phyloP scores from a whole-genome alignment of 176 grass and related monocot genomes.

The Phyllostachys edulis region DNA sequence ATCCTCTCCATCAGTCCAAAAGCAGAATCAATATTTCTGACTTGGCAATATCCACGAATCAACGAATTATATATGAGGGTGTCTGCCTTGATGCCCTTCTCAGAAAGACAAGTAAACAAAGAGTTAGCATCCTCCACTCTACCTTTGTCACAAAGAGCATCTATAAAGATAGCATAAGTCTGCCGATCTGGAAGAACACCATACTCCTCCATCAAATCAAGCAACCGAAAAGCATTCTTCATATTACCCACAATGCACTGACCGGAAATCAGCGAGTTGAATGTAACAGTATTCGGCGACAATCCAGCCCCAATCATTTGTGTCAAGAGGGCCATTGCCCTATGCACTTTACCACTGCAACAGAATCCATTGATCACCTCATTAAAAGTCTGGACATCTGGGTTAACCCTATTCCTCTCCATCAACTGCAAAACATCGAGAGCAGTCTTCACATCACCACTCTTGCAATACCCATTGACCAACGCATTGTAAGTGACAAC shows the following conservation, averaged over 20 bases:
- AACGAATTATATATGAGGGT: slow-evolving; percentile 23
- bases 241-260: background rate
- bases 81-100: slow-evolving; percentile 5
- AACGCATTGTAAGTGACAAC: background rate
- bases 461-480: background rate
- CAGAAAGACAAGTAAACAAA: slow-evolving; percentile 8
- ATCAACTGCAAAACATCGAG: background rate
- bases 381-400: background rate
- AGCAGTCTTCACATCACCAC: background rate
- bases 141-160: slow-evolving; percentile 19
- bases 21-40: slow-evolving; percentile 32
- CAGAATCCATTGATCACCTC: background rate
- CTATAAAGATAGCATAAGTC: slow-evolving; percentile 35
- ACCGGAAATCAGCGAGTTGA: background rate
- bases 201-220: slow-evolving; percentile 35
- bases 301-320: background rate
- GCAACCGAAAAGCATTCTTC: background rate
- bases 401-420: background rate
- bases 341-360: background rate
- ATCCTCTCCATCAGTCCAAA: slow-evolving; percentile 20
- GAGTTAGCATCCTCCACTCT: background rate
- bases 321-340: background rate
- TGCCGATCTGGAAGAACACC: slow-evolving; percentile 17
- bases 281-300: background rate
- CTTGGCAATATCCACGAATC: slow-evolving; percentile 33